These are phyloP conservation scores for Exophiala oligosperma DNA, from an alignment of 2,329 filamentous ascomycete genomes.

Conservation along the genomic window DNA sequence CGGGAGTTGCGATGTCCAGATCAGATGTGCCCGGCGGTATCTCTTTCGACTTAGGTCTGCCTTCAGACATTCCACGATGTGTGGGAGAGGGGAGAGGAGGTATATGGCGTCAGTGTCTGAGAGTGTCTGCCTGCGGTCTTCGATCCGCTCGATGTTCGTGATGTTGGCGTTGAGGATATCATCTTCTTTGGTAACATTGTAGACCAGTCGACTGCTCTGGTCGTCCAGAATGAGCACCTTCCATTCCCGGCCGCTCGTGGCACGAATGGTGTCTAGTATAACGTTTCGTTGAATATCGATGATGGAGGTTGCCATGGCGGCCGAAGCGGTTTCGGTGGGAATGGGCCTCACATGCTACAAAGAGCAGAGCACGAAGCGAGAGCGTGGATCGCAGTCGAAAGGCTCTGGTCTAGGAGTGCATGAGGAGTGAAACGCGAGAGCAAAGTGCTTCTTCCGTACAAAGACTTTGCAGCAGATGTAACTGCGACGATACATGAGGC, in stretches of 20 bases:
- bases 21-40: slow-evolving; percentile 75
- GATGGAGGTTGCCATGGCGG: slow-evolving; percentile 78
- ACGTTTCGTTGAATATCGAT: slow-evolving; percentile 73
- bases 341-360: slow-evolving; percentile 16
- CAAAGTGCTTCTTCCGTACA: no score
- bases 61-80: slow-evolving; percentile 91
- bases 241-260: slow-evolving; percentile 60
- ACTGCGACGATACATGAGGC: no score
- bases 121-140: slow-evolving; percentile 78
- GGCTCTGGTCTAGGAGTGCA: background rate
- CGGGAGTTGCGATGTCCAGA: slow-evolving; percentile 79
- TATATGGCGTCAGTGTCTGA: slow-evolving; percentile 94
- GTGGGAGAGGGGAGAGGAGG: slow-evolving; percentile 78
- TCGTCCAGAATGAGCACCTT: slow-evolving; percentile 93
- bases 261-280: slow-evolving; percentile 27
- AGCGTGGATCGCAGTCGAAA: background rate
- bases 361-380: background rate
- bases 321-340: slow-evolving; percentile 1
- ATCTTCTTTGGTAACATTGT: slow-evolving; percentile 91
- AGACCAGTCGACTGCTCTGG: slow-evolving; percentile 77
- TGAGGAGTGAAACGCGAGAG: background rate
- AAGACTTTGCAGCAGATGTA: no score
- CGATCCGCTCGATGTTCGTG: slow-evolving; percentile 93
- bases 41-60: slow-evolving; percentile 84
- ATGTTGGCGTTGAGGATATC: slow-evolving; percentile 96